Evolutionary conservation across 1,284 basidiomycete genomes (phyloP), one percentile per base, ranked within the genome.

Genomic region (Malassezia slooffiae): DNA sequence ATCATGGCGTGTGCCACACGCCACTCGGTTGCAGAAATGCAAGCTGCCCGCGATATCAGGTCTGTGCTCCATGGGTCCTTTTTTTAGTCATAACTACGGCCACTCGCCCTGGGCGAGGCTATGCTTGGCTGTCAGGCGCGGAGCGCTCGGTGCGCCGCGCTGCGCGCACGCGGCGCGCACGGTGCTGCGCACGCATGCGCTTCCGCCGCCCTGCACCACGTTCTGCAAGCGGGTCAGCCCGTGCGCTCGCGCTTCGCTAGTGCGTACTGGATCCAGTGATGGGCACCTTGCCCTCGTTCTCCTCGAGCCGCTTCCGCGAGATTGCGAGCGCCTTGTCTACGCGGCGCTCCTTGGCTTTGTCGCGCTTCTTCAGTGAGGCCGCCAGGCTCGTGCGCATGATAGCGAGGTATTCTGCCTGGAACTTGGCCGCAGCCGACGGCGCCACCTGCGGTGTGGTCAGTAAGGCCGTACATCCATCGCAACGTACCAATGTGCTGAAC

Each of bases 261-360:
- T 24, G 43, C 46, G 32, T 43, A 48, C 46, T 48, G 9, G 46
- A 21, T 12, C 46, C 41, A 11, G 19, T 15, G 15, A 62, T 47
- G 33, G 47, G 48, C 26, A 57, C 57, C 41, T 58, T 60, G 22
- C 59, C 56, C 17, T 50, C 52, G 2, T 53, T 48, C 15, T 48
- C 41, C 34, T 63, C 41, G 13, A 63, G 33, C 17, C 59, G 44
- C 46, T 67, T 62, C 35, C 57, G 60, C 34, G 55, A 54, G 19
- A 52, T 55, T 20, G 49, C 51, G 15, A 50, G 45, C 9, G 47
- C 33, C 38, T 68, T 62, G 29, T 67, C 59, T 32, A 54, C 55
- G 38, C 59, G 54, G 15, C 62, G 47, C 50, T 68, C 65, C 39
- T 63, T 67, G 34, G 63, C 63, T 48, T 65, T 64, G 49, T 67